Evolutionary conservation across 2,329 filamentous ascomycete species (phyloP).

Genomic region (Purpureocillium lavendulum): DNA sequence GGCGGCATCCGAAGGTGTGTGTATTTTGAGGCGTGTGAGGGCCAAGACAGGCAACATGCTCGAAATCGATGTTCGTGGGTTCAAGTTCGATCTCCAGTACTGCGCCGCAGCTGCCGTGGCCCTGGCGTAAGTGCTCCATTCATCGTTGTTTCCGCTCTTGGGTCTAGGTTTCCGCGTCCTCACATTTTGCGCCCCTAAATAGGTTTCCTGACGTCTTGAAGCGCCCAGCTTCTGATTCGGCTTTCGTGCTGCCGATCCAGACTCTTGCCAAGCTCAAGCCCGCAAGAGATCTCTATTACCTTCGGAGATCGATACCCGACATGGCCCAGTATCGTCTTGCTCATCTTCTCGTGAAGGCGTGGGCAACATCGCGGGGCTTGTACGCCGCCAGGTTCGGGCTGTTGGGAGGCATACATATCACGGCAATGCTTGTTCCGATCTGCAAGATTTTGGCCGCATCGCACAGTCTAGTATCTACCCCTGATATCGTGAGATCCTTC

Average conservation of each 20-base stretch:
- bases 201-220: conserved; percentile 39
- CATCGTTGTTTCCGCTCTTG: no score
- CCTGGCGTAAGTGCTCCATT: conserved; percentile 32
- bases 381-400: conserved; percentile 59
- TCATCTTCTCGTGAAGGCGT: conserved; percentile 51
- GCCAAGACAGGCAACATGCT: conserved; percentile 55
- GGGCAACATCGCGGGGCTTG: conserved; percentile 53
- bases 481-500: conserved; percentile 49
- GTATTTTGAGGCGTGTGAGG: conserved; percentile 47
- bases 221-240: conserved; percentile 39
- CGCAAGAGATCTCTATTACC: conserved; percentile 51
- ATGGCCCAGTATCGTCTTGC: conserved; percentile 48
- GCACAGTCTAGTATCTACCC: conserved; percentile 27
- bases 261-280: conserved; percentile 56
- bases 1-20: conserved; percentile 32
- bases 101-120: conserved; percentile 49
- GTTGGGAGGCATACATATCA: conserved; percentile 56
- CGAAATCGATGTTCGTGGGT: conserved; percentile 47
- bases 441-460: conserved; percentile 43
- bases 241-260: conserved; percentile 47
- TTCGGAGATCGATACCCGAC: conserved; percentile 52
- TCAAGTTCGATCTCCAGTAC: conserved; percentile 60
- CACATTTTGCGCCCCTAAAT: not conserved
- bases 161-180: no score
- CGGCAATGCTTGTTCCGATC: conserved; percentile 50